Conservation (phyloP, 1,284 basidiomycete species). For the Amylostereum chailletii region DNA sequence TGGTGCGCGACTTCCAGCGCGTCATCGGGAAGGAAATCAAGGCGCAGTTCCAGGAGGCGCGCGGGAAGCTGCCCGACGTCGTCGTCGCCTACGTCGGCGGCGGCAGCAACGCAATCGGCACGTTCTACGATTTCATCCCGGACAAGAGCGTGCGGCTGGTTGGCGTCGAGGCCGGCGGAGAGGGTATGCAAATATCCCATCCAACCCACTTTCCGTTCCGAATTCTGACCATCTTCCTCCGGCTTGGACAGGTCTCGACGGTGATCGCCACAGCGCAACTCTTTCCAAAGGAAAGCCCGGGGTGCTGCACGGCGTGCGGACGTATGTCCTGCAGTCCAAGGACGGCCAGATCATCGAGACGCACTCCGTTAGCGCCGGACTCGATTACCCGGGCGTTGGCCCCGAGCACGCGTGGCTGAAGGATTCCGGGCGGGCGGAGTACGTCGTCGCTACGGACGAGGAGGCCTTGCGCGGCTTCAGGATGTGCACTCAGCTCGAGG, state of each 20-base stretch:
- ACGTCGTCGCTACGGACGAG: conserved; percentile 89
- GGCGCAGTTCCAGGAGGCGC: conserved; percentile 66
- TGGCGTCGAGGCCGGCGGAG: conserved; percentile 94
- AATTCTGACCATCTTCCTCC: conserved; percentile 8
- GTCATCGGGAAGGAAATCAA: conserved; percentile 96
- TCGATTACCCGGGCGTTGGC: conserved; percentile 91
- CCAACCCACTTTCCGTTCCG: no score
- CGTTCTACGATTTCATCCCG: conserved; percentile 90
- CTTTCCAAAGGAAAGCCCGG: conserved; percentile 86
- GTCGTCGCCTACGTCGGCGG: conserved; percentile 97
- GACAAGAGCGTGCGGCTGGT: conserved; percentile 79
- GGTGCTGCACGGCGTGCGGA: conserved; percentile 93
- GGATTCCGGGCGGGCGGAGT: conserved; percentile 89
- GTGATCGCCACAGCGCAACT: conserved; percentile 86
- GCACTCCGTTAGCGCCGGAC: conserved; percentile 93
- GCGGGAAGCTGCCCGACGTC: conserved; percentile 86
- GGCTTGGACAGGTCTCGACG: conserved; percentile 55
- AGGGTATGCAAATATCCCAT: conserved; percentile 43
- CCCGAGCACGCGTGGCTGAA: conserved; percentile 98
- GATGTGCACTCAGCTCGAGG: conserved; percentile 86
- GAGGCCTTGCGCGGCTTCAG: conserved; percentile 91
- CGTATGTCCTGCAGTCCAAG: conserved; percentile 86
- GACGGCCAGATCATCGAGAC: conserved; percentile 95
- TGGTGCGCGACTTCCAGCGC: conserved; percentile 97
- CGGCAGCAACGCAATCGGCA: conserved; percentile 95